Conservation (phyloP, 148 eudicot genomes). For the Fagopyrum esculentum region DNA sequence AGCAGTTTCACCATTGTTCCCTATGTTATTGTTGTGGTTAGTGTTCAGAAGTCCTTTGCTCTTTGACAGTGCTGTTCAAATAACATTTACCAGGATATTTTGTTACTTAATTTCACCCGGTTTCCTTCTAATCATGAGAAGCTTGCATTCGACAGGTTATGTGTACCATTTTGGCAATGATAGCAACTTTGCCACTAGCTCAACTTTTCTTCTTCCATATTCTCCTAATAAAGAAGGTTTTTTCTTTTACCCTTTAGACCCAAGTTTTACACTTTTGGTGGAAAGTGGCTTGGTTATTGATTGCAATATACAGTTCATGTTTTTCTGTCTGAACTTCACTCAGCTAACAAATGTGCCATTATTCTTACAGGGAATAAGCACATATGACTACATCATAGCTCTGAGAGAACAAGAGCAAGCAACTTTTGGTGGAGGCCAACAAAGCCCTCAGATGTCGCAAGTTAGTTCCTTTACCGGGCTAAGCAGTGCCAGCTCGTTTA, state of each 20-base stretch:
- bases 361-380: conserved; percentile 73
- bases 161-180: conserved; percentile 90
- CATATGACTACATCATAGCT: conserved; percentile 97
- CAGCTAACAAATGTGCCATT: not conserved
- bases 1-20: conserved; percentile 96
- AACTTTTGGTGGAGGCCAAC: conserved; percentile 71
- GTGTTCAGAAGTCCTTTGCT: conserved; percentile 17
- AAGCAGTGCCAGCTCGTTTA: conserved; percentile 96
- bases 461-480: conserved; percentile 92
- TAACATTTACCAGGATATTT: not conserved
- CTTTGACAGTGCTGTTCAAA: not conserved
- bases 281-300: not conserved
- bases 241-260: not conserved
- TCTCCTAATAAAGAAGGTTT: conserved; percentile 89
- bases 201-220: conserved; percentile 99
- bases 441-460: conserved; percentile 95
- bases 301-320: not conserved
- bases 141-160: conserved; percentile 45
- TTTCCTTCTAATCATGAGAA: not conserved
- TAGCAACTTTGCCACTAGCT: conserved; percentile 83
- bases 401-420: conserved; percentile 94
- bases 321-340: not conserved
- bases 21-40: conserved; percentile 88
- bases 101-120: not conserved
- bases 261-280: not conserved